Percentiles rank a stretch among this genome's conserved stretches.
Evolutionary conservation across 2,329 filamentous ascomycete species (phyloP).

Genomic region (Trichoderma koningii): DNA sequence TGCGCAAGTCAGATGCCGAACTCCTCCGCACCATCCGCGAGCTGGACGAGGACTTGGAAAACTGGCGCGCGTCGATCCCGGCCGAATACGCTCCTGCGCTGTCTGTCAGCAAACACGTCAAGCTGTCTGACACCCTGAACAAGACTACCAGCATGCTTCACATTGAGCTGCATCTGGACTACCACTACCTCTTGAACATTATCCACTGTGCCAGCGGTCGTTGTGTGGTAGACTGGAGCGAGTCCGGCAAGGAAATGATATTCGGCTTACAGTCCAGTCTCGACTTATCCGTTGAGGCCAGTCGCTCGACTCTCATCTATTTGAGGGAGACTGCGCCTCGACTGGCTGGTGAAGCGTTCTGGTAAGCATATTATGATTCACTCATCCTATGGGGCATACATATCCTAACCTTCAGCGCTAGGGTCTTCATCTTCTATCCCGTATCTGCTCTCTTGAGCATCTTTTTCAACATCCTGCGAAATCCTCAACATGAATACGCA

Average conservation of each 20-base stretch:
- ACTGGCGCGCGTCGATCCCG: slow-evolving; percentile 55
- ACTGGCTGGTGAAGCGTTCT: slow-evolving; percentile 52
- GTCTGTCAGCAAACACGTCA: slow-evolving; percentile 40
- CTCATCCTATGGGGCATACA: neutral
- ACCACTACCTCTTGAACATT: slow-evolving; percentile 56
- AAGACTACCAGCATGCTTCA: slow-evolving; percentile 48
- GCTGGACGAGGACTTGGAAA: slow-evolving; percentile 58
- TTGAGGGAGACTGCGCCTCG: slow-evolving; percentile 46
- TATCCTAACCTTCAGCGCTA: slow-evolving; percentile 32
- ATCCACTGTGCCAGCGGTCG: slow-evolving; percentile 59
- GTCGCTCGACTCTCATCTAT: slow-evolving; percentile 56
- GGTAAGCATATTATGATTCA: slow-evolving; percentile 34
- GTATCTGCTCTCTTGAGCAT: slow-evolving; percentile 56
- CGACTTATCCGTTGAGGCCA: slow-evolving; percentile 56
- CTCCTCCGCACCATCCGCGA: slow-evolving; percentile 57
- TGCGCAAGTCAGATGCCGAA: slow-evolving; percentile 56
- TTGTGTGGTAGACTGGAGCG: slow-evolving; percentile 44
- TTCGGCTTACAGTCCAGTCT: slow-evolving; percentile 54
- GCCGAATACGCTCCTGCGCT: slow-evolving; percentile 49
- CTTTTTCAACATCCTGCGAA: slow-evolving; percentile 56
- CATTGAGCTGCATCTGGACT: slow-evolving; percentile 55
- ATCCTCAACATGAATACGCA: slow-evolving; percentile 48
- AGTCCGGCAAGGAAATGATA: slow-evolving; percentile 36
- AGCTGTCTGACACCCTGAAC: slow-evolving; percentile 34
- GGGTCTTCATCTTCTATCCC: slow-evolving; percentile 60